Percentiles rank a stretch among this genome's conserved stretches.
Conservation (phyloP, 1,284 basidiomycete genomes). For the Pyrrhoderma lamaoense region DNA sequence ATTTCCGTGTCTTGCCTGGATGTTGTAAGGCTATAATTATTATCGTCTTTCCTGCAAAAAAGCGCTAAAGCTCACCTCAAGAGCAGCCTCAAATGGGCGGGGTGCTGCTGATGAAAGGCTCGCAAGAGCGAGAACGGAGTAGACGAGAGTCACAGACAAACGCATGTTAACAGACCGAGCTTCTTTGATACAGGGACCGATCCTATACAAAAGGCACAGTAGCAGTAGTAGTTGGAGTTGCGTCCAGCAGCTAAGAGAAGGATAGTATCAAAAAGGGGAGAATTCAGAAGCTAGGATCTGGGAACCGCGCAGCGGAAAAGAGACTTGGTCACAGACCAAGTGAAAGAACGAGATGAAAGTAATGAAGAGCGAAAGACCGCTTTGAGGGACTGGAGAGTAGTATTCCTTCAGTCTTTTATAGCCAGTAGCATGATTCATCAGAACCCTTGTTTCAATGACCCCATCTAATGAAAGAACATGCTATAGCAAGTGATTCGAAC, state of each 20-base stretch:
- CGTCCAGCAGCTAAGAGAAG: constrained; percentile 19
- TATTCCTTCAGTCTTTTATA: not conserved
- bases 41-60: not conserved
- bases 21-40: not conserved
- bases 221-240: too few species aligned
- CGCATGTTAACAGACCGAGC: constrained; percentile 19
- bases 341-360: constrained; percentile 7
- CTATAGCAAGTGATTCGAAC: too few species aligned
- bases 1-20: constrained; percentile 1
- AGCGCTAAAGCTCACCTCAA: constrained; percentile 19
- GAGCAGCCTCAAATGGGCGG: constrained; percentile 18
- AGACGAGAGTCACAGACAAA: constrained; percentile 8
- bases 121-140: constrained; percentile 20
- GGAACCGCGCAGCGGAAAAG: constrained; percentile 17
- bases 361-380: constrained; percentile 2
- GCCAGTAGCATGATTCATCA: not conserved
- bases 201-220: too few species aligned
- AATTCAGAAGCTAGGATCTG: not conserved
- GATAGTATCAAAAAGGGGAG: not conserved
- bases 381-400: not conserved
- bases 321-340: constrained; percentile 21
- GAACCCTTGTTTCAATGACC: too few species aligned
- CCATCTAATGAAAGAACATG: not conserved
- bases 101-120: constrained; percentile 25
- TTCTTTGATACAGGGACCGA: too few species aligned